Evolutionary conservation across 768 basidiomycete species (phyloP).

Genomic region (Austroboletus eburneus): DNA sequence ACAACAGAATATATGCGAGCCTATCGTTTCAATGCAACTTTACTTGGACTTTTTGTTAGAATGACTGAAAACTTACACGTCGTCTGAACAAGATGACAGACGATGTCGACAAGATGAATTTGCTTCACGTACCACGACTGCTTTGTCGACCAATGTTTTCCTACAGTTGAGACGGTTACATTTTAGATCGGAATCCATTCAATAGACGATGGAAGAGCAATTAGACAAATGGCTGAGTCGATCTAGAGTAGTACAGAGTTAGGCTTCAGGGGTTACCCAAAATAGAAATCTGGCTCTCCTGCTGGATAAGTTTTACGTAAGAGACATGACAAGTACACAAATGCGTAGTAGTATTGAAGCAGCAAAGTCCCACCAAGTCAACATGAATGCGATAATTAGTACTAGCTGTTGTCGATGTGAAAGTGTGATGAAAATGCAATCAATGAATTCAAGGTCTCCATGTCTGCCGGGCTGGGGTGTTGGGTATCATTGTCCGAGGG

Average conservation of each 20-base stretch:
- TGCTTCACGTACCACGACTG: conserved; percentile 66
- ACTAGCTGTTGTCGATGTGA: not conserved
- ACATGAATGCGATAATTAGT: conserved; percentile 12
- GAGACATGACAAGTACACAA: conserved; percentile 26
- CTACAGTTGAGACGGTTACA: conserved; percentile 81
- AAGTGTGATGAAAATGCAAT: conserved; percentile 13
- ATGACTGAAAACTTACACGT: conserved; percentile 40
- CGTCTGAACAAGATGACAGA: conserved; percentile 35
- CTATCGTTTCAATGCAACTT: conserved; percentile 32
- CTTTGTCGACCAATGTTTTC: conserved; percentile 64
- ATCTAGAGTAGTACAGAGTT: no score
- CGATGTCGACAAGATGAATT: not conserved
- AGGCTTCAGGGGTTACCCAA: conserved; percentile 7
- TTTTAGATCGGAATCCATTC: conserved; percentile 73
- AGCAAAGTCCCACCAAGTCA: conserved; percentile 24
- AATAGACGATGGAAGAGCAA: not conserved
- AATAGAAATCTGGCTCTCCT: conserved; percentile 6
- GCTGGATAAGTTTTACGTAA: not conserved
- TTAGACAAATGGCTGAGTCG: no score
- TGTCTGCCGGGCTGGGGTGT: conserved; percentile 48
- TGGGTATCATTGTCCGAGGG: conserved; percentile 36
- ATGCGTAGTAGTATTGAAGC: conserved; percentile 6
- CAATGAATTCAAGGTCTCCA: conserved; percentile 57
- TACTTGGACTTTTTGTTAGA: not conserved
- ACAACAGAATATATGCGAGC: conserved; percentile 88